Conservation (phyloP, 2,329 filamentous ascomycete genomes). For the Thelonectria discophora region DNA sequence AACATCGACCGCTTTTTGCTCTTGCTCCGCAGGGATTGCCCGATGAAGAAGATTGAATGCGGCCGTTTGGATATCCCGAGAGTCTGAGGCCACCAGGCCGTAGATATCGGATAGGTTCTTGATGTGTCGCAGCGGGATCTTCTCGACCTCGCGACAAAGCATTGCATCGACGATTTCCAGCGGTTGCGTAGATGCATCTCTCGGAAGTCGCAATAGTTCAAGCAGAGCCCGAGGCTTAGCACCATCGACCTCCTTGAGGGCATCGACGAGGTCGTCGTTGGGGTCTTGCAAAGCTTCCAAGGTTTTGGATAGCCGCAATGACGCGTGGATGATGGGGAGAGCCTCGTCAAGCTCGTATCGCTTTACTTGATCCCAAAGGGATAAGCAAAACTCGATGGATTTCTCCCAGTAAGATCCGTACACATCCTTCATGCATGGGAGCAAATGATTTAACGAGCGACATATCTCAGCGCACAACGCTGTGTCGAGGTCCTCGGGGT, state of each 20-base stretch:
- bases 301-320: conserved; percentile 73
- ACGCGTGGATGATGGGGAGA: conserved; percentile 73
- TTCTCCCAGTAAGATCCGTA: conserved; percentile 90
- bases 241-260: conserved; percentile 68
- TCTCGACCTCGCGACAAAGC: conserved; percentile 73
- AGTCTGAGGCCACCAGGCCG: conserved; percentile 78
- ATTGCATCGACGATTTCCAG: conserved; percentile 79
- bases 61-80: conserved; percentile 77
- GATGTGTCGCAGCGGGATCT: conserved; percentile 69
- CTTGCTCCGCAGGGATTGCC: conserved; percentile 80
- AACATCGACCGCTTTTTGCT: conserved; percentile 81
- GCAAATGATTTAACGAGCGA: conserved; percentile 65
- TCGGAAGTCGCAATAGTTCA: conserved; percentile 66
- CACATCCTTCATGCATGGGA: conserved; percentile 80
- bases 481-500: conserved; percentile 54
- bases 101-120: conserved; percentile 76
- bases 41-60: conserved; percentile 83
- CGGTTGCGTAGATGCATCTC: conserved; percentile 65
- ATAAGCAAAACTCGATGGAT: conserved; percentile 65
- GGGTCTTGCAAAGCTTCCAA: conserved; percentile 73
- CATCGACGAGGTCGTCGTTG: conserved; percentile 88
- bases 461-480: conserved; percentile 61
- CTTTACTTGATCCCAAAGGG: conserved; percentile 63
- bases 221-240: conserved; percentile 67
- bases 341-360: conserved; percentile 55